Conservation (phyloP, 2,329 filamentous ascomycete genomes). For the Aureobasidium sp. region DNA sequence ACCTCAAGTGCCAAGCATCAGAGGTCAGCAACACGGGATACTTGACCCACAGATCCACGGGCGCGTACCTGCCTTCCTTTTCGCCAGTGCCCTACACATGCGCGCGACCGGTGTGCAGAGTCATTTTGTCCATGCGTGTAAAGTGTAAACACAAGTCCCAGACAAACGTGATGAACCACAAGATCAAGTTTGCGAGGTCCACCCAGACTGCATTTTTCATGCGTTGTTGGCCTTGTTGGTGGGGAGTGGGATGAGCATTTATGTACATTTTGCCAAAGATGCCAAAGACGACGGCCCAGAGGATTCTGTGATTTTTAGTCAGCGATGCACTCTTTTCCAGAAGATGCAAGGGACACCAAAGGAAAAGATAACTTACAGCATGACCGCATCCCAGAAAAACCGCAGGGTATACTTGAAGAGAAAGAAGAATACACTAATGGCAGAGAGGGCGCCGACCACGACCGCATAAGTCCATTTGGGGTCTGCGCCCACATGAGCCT, state of each 20-base stretch:
- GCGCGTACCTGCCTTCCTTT: not conserved
- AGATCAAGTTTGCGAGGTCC: slow-evolving; percentile 52
- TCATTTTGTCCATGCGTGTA: slow-evolving; percentile 45
- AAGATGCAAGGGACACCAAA: not conserved
- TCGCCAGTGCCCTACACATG: not conserved
- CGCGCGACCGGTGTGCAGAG: slow-evolving; percentile 40
- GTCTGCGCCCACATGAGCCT: slow-evolving; percentile 47
- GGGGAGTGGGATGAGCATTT: slow-evolving; percentile 49
- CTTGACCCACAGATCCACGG: not conserved
- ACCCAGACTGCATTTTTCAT: slow-evolving; percentile 85
- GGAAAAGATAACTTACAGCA: slow-evolving; percentile 44
- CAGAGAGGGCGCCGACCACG: slow-evolving; percentile 59
- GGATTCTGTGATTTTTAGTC: slow-evolving; percentile 37
- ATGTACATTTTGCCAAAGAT: slow-evolving; percentile 80
- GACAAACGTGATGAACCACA: slow-evolving; percentile 64
- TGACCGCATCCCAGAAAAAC: slow-evolving; percentile 62
- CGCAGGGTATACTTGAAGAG: slow-evolving; percentile 47
- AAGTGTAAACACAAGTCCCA: slow-evolving; percentile 55
- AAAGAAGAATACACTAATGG: slow-evolving; percentile 55
- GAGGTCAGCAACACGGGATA: not conserved
- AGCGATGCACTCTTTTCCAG: not conserved
- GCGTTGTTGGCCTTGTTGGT: slow-evolving; percentile 53
- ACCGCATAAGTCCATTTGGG: slow-evolving; percentile 76
- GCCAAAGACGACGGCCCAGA: slow-evolving; percentile 78
- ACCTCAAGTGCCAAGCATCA: slow-evolving; percentile 1